Base-by-base conservation (phyloP, 768 basidiomycete genomes). In the Calocybe indica region DNA sequence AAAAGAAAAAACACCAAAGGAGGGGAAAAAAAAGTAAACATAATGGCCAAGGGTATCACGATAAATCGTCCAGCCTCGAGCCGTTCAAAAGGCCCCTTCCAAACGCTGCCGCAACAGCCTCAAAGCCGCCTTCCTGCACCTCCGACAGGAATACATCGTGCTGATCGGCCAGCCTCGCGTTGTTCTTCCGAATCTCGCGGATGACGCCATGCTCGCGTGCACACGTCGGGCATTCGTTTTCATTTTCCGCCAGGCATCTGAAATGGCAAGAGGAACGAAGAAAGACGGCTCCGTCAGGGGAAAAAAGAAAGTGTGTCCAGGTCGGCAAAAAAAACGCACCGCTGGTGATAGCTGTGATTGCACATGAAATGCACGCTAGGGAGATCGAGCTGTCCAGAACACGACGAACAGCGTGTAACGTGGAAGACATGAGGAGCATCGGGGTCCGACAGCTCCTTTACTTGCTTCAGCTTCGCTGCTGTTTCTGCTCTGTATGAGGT, bases 291-390 rank as follows among this genome's bases (percentile, higher is more conserved):
- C 4, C 22, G 22, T 22, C 22, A 22, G 22, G 22, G 22, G 22
- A 22, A 22, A 22, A 22, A 22, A 22, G 4, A 22, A 22, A 22
- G 4, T 22, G 22, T 22, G 22, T 22, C 22, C 22, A 22, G 22
- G 22, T 22, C 22, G 4, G 22, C n/a, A 45, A 46, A 40, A 32
- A 42, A 13, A 2, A 48, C 65, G 61, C 67, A 90, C 91, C 93
- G 76, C 61, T 95, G 92, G 62, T 99, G 96, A 69, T 91, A 98
- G 51, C 90, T 92, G 62, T 98, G 96, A 58, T 86, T 84, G 66
- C 95, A 99, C 95, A 98, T 96, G 60, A 97, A 98, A 64, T 98
- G 94, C 5, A 98, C 76, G 53, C 82, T 87, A 0, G 96, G 95
- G 7, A 97, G 78, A 62, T 97, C 94, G 50, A 98, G 79, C 56